Base-by-base conservation (phyloP, 495 filamentous ascomycete species). In the Aspergillus bertholletiae region DNA sequence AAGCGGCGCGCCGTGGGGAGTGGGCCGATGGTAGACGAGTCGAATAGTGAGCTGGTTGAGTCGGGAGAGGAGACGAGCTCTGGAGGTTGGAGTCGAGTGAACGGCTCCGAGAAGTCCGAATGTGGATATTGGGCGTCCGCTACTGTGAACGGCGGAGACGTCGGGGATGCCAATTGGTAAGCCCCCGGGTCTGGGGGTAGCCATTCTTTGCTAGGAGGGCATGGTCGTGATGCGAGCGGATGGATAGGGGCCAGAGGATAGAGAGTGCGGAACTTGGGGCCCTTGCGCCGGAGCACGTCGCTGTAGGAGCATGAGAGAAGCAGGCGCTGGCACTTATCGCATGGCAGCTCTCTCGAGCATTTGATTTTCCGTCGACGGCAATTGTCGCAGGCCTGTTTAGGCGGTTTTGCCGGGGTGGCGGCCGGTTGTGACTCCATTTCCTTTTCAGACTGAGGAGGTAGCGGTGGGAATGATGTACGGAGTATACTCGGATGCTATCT, bases 301-400 rank as follows among this genome's bases (percentile, higher is more conserved):
- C 71, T 74, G 53, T 77, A 77, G 21, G 72, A 75, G 57, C 74
- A 77, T 24, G 72, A 75, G 21, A 77, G 61, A 13, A 77, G 62
- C n/a, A 77, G 62, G 1, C 70, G 70, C 46, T 73, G 67, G 17
- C 74, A 77, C 57, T 75, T 77, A 46, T 77, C 74, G 56, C 74
- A 77, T 2, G 74, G 74, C 0, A 71, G 58, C 43, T 73, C 70
- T 53, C 72, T 67, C 13, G 69, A 70, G 52, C 74, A 77, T 64
- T 73, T 77, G 53, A 77, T 74, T 47, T 77, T 77, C 37, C 74
- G 71, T 5, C 71, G 65, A 24, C 74, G 70, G 58, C 74, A 77
- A 48, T 75, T 75, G 47, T 77, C 74, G 51, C 74, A 77, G 48
- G 74, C 72, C 59, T 77, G 74, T 49, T 74, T 75, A 15, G 58